Base-by-base conservation (phyloP, 2,329 filamentous ascomycete genomes). In the Fusarium domesticum region DNA sequence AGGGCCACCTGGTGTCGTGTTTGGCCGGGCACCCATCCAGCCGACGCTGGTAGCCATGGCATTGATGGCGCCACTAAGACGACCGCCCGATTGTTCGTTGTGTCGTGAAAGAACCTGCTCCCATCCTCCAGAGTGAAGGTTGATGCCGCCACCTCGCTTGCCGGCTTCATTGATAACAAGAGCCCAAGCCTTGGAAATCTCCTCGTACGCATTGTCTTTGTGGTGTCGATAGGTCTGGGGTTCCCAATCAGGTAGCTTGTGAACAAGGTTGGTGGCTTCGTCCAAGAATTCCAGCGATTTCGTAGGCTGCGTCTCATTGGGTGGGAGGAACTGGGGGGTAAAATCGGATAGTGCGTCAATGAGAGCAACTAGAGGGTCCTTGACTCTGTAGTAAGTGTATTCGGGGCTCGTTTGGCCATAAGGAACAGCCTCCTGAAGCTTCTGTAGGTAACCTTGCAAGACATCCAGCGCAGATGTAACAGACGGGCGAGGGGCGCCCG, bases 151-250 rank as follows among this genome's bases (percentile, higher is more conserved):
- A 10, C 89, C 92, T 56, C 87, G 81, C 73, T 97, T 97, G 17
- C 87, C 84, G 2, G 90, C 89, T 67, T 98, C 93, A 49, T 84
- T 85, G 56, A 98, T 87, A 38, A 96, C 92, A 55, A 95, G 68
- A 14, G 89, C 84, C 93, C 93, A 98, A 1, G 93, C 93, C 61
- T 86, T 89, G 18, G 89, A 85, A 52, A 98, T 91, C 64, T 97
- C 93, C 60, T 98, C 92, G 63, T 98, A 98, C 6, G 92, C 91
- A 52, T 89, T 89, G 55, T 96, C 86, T 68, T 96, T 96, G 72
- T 95, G 89, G 58, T 96, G 80, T 54, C 91, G 91, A 70, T 96
- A 87, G 51, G 89, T 83, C 48, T 86, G 87, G 35, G 84, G 89
- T 56, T 93, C 87, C 90, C 91, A 98, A 61, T 95, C 81, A 3